Conservation (phyloP, 2,329 filamentous ascomycete genomes). For the Dactylellina cionopaga region DNA sequence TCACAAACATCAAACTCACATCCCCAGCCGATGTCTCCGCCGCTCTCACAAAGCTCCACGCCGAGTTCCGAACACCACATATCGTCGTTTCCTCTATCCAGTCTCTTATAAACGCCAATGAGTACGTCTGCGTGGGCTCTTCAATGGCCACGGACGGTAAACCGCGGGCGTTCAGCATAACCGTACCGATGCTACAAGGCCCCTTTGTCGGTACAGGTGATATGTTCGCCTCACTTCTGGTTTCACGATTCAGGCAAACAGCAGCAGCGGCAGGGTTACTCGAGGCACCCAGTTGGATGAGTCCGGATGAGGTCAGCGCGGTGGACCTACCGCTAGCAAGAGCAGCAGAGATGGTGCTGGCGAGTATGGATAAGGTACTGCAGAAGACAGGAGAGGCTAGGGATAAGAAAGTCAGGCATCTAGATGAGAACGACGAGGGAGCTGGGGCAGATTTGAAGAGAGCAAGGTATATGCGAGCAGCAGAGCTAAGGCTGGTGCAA, state of each 20-base stretch:
- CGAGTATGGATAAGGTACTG: constrained; percentile 90
- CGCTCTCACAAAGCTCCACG: constrained; percentile 81
- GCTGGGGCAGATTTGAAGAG: constrained; percentile 66
- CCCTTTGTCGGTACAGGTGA: constrained; percentile 97
- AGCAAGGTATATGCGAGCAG: constrained; percentile 80
- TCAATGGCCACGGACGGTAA: constrained; percentile 72
- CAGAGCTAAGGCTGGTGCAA: constrained; percentile 80
- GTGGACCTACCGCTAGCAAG: constrained; percentile 81
- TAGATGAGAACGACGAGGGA: constrained; percentile 61
- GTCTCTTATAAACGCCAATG: constrained; percentile 64
- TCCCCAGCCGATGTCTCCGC: constrained; percentile 76
- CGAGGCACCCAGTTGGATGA: constrained; percentile 75
- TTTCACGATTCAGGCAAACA: constrained; percentile 81
- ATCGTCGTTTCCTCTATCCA: constrained; percentile 91
- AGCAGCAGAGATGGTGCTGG: constrained; percentile 85
- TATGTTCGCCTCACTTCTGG: constrained; percentile 94
- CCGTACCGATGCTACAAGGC: constrained; percentile 86
- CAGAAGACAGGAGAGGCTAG: constrained; percentile 74
- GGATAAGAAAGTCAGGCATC: constrained; percentile 65
- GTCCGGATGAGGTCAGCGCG: constrained; percentile 74
- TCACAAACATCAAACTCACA: constrained; percentile 84
- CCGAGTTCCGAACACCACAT: constrained; percentile 80
- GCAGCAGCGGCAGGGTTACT: constrained; percentile 62
- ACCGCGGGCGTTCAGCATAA: constrained; percentile 86
- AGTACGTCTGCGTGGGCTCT: constrained; percentile 78